Conservation (phyloP, 192 early-diverging fungal genomes). For the Phycomyces nitens region DNA sequence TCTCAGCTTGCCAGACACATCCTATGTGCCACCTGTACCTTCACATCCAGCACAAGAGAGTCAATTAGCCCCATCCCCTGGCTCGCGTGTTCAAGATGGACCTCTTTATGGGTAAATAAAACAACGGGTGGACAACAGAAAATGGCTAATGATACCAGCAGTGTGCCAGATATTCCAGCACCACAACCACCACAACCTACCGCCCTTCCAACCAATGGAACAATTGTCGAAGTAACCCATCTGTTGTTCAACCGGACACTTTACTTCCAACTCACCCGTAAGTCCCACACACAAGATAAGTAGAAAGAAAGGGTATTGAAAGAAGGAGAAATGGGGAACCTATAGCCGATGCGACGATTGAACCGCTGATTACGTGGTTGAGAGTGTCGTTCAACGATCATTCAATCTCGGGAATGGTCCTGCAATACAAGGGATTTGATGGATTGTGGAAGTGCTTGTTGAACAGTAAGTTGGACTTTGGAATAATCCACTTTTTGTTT, state of each 20-base stretch:
- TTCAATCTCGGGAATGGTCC: conserved; percentile 36
- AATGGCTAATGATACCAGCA: neutral
- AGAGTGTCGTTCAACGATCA: conserved; percentile 33
- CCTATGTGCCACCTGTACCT: conserved; percentile 12
- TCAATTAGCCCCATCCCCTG: conserved; percentile 10
- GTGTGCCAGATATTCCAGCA: neutral
- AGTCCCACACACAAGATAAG: conserved; percentile 1
- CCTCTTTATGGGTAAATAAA: neutral
- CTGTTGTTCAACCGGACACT: conserved; percentile 27
- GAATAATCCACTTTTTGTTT: too few relatives aligned
- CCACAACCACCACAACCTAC: conserved; percentile 3
- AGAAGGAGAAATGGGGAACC: neutral
- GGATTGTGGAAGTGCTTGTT: conserved; percentile 39
- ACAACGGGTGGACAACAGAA: too few relatives aligned
- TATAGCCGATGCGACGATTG: conserved; percentile 37
- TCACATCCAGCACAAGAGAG: neutral
- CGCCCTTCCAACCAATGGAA: conserved; percentile 12
- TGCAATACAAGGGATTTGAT: conserved; percentile 40
- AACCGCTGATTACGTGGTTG: conserved; percentile 36
- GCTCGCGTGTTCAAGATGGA: neutral
- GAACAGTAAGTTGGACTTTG: conserved; percentile 35
- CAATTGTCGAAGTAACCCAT: conserved; percentile 32
- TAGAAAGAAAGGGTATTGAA: neutral
- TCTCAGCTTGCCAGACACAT: conserved; percentile 9
- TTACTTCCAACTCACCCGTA: conserved; percentile 33